These are phyloP conservation scores for Tylopilus vinaceipallidus DNA, from an alignment of 768 basidiomycete genomes.

Conservation along the genomic window DNA sequence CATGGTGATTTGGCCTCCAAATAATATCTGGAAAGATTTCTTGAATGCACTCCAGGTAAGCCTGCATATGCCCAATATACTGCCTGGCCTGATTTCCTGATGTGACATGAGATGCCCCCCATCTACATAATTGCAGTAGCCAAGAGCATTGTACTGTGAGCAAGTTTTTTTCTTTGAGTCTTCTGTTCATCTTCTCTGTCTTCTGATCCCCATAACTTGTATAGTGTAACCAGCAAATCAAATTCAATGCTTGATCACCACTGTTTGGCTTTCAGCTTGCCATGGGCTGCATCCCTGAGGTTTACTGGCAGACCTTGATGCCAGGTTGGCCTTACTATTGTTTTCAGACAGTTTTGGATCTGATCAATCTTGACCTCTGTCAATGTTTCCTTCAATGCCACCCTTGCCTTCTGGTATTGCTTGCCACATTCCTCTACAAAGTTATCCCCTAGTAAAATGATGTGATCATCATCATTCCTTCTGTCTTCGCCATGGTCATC, in stretches of 20 bases:
- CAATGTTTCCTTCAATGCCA: not conserved
- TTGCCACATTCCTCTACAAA: not conserved
- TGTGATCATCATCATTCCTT: too few species aligned
- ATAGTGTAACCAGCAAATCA: conserved; percentile 29
- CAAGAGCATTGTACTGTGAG: conserved; percentile 30
- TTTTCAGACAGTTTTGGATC: not conserved
- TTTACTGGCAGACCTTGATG: conserved; percentile 22
- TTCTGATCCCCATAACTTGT: conserved; percentile 25
- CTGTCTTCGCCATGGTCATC: not conserved
- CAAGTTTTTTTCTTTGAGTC: conserved; percentile 9
- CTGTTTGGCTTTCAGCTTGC: conserved; percentile 36
- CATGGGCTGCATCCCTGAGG: conserved; percentile 23
- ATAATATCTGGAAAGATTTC: conserved; percentile 17
- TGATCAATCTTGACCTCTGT: not conserved
- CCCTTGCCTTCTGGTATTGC: too few species aligned
- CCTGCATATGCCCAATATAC: conserved; percentile 23
- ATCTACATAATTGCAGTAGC: conserved; percentile 27
- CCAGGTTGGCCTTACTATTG: conserved; percentile 6
- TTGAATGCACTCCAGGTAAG: conserved; percentile 24
- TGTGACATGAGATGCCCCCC: conserved; percentile 20
- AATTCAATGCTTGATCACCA: conserved; percentile 29
- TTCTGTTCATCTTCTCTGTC: not conserved
- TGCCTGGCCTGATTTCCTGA: conserved; percentile 13
- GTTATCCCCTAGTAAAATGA: not conserved
- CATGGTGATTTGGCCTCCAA: conserved; percentile 32